Conservation (phyloP, 129 eudicot species). For the Pulicaria dysenterica region DNA sequence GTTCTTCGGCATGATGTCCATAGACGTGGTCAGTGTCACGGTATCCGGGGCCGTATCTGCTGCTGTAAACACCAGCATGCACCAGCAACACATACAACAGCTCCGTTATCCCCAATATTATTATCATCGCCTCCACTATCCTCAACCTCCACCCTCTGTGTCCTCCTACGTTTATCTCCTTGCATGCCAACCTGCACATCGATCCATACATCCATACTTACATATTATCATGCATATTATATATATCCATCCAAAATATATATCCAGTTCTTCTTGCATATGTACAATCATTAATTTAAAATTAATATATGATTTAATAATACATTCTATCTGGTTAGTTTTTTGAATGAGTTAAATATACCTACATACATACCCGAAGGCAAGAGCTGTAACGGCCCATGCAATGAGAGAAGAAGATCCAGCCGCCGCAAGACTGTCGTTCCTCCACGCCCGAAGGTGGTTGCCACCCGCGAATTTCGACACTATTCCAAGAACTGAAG, state of each 20-base stretch:
- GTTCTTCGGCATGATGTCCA: constrained; percentile 37
- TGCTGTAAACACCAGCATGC: constrained; percentile 81
- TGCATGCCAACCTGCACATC: constrained; percentile 85
- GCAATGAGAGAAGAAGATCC: constrained; percentile 66
- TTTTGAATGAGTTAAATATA: neutral
- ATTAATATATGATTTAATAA: too few species aligned
- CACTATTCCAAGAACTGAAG: constrained; percentile 64
- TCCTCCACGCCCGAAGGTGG: constrained; percentile 75
- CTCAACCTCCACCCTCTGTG: constrained; percentile 89
- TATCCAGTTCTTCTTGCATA: too few species aligned
- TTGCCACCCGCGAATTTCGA: constrained; percentile 77
- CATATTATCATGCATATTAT: too few species aligned
- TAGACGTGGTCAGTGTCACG: constrained; percentile 70
- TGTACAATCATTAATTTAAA: too few species aligned
- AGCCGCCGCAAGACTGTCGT: constrained; percentile 78
- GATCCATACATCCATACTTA: too few species aligned
- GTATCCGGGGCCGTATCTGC: constrained; percentile 85
- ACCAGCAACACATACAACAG: constrained; percentile 58
- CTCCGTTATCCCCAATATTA: constrained; percentile 57
- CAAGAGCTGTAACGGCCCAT: constrained; percentile 80
- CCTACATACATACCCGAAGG: constrained; percentile 43
- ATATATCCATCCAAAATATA: too few species aligned
- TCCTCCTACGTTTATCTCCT: constrained; percentile 78
- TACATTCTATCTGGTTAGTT: too few species aligned
- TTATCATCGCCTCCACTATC: constrained; percentile 70